Base-by-base conservation (phyloP, 805 yeast genomes). In the Ogataea naganishii region DNA sequence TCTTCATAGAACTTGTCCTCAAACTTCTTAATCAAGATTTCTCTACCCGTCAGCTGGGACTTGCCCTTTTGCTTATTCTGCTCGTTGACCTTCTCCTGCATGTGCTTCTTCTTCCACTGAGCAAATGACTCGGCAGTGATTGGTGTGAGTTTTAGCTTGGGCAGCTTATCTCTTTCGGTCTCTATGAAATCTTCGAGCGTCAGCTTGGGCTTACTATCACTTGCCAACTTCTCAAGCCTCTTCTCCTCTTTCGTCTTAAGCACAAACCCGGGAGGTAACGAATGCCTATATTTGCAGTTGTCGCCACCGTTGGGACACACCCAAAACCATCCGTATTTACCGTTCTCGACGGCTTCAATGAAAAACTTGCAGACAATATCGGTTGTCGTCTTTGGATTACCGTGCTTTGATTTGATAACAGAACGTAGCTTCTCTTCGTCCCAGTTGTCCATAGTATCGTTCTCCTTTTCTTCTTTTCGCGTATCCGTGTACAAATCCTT, bases 281-380 rank as follows among this genome's bases (percentile, higher is more conserved):
- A 81, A 58, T 92, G 99, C 58, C 74, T 78, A 64, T 92, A 92
- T 65, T 80, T 89, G 72, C 99, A 92, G 31, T 51, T 51, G 37
- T 80, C 75, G 41, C 95, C 96, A 23, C 89, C 88, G 44, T 84
- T 84, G 17, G 98, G 98, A 64, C 98, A 92, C 14, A 71, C 68
- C 98, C 98, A 92, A 60, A 92, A 88, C 98, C 98, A 92, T 50
- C 98, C 98, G 53, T 92, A 92, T 53, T 89, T 89, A 35, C 89
- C 92, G 50, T 86, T 85, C 53, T 92, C 99, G 34, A 92, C 96
- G 0, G 98, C 97, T 36, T 86, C 95, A 41, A 92, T 83, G 62
- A 92, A 94, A 58, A 57, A 75, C 56, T 88, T 92, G 71, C 99
- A 92, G 28, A 92, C 83, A 43, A 72, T 92, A 41, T 89, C 96